Evolutionary conservation across 2,329 filamentous ascomycete genomes (phyloP).

Genomic region (Ceratocystis diversiconidia): DNA sequence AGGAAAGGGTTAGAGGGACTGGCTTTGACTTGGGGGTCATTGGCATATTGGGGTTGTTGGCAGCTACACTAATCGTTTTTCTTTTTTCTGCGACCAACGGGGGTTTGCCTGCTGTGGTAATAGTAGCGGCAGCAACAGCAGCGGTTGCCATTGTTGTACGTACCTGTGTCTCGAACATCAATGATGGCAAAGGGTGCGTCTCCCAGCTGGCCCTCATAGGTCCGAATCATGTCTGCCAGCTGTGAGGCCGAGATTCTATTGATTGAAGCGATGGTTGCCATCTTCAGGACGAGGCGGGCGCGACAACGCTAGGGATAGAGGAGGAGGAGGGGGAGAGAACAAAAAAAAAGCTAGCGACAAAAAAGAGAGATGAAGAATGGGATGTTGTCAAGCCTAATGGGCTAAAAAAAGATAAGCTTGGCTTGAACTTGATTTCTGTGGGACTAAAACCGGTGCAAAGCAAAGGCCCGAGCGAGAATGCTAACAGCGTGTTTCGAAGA

Average conservation of each 20-base stretch:
- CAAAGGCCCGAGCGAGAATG: background rate
- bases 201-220: constrained; percentile 27
- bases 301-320: background rate
- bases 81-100: background rate
- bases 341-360: background rate
- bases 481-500: background rate
- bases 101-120: too few species aligned
- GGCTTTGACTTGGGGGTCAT: background rate
- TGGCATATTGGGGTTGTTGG: too few species aligned
- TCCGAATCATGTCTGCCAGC: constrained; percentile 52
- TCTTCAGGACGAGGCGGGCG: constrained; percentile 22
- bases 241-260: constrained; percentile 52
- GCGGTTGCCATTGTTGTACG: constrained; percentile 19
- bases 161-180: constrained; percentile 77
- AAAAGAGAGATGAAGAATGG: background rate
- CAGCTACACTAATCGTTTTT: too few species aligned
- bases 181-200: constrained; percentile 53
- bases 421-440: background rate
- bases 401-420: constrained; percentile 2
- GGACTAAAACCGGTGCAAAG: background rate
- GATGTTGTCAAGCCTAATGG: background rate
- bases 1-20: background rate
- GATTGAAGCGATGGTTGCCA: constrained; percentile 47
- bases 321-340: background rate
- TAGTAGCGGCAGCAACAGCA: too few species aligned